phyloP scores from a whole-genome alignment of 495 filamentous ascomycete species.

The Penicillium mononematosum region DNA sequence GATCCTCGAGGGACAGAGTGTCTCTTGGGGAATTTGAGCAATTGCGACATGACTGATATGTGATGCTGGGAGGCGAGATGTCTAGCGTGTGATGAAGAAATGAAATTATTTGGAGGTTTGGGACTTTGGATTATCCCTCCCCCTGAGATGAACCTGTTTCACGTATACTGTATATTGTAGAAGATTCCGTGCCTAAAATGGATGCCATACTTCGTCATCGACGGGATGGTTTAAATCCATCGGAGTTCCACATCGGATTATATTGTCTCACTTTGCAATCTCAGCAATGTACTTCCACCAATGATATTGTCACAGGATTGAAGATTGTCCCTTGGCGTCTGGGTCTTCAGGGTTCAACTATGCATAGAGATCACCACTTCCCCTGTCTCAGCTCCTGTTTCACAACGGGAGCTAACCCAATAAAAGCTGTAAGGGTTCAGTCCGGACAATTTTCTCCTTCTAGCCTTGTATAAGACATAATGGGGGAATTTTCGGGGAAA shows the following conservation, averaged over 20 bases:
- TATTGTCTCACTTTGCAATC: conserved; percentile 13
- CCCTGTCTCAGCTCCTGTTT: neutral
- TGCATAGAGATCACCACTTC: neutral
- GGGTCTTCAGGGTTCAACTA: neutral
- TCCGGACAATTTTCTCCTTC: neutral
- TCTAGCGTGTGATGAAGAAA: conserved; percentile 10
- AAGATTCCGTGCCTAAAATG: neutral
- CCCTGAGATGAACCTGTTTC: neutral
- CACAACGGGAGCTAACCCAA: neutral
- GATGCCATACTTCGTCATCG: neutral
- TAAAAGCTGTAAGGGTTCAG: neutral
- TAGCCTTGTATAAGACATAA: neutral
- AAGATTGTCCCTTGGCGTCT: neutral
- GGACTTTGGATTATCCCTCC: neutral
- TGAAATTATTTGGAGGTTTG: conserved; percentile 17
- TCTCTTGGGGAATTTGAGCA: conserved; percentile 3
- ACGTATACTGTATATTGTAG: neutral
- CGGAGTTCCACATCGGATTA: neutral
- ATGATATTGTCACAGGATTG: conserved; percentile 4
- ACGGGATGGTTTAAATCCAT: neutral
- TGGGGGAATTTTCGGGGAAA: neutral
- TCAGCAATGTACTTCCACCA: conserved; percentile 23
- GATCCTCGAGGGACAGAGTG: neutral
- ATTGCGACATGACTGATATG: conserved; percentile 6
- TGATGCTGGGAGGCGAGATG: conserved; percentile 3